phyloP scores from a whole-genome alignment of 345 rosid species.

The Linum lewisii region DNA sequence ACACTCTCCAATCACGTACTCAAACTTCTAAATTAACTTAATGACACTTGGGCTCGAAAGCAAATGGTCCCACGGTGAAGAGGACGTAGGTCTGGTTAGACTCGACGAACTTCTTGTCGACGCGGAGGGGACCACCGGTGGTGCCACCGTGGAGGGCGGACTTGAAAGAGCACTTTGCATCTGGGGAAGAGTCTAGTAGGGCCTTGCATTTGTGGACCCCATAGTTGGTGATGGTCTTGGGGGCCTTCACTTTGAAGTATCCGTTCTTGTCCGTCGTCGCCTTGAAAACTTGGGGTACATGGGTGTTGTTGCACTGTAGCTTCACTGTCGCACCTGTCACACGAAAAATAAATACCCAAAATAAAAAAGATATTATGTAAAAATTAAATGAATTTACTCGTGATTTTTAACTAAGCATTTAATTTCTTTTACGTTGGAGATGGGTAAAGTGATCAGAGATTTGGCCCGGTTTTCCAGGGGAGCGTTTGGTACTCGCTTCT shows the following conservation, averaged over 20 bases:
- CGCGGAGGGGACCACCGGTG: slow-evolving; percentile 43
- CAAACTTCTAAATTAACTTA: slow-evolving; percentile 13
- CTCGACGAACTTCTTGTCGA: slow-evolving; percentile 25
- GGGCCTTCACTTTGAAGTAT: slow-evolving; percentile 55
- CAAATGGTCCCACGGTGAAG: slow-evolving; percentile 70
- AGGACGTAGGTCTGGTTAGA: slow-evolving; percentile 34
- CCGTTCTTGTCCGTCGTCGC: slow-evolving; percentile 69
- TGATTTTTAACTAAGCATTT: neutral
- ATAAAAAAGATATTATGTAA: neutral
- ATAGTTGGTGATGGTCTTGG: slow-evolving; percentile 59
- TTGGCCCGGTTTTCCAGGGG: neutral
- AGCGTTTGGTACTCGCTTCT: neutral
- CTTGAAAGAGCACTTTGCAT: slow-evolving; percentile 32
- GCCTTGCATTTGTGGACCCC: slow-evolving; percentile 75
- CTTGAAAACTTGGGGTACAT: slow-evolving; percentile 15
- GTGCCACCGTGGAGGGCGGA: slow-evolving; percentile 47
- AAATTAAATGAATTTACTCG: neutral
- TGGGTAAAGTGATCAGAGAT: neutral
- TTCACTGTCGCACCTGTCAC: slow-evolving; percentile 57
- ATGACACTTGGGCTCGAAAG: slow-evolving; percentile 61
- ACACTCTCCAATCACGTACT: too few species aligned
- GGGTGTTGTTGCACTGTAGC: slow-evolving; percentile 60
- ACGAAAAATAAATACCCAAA: neutral
- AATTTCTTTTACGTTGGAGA: neutral
- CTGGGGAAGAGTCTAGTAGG: slow-evolving; percentile 36